Base-by-base conservation (phyloP, 1,284 basidiomycete species). In the Neolentinus lepideus region DNA sequence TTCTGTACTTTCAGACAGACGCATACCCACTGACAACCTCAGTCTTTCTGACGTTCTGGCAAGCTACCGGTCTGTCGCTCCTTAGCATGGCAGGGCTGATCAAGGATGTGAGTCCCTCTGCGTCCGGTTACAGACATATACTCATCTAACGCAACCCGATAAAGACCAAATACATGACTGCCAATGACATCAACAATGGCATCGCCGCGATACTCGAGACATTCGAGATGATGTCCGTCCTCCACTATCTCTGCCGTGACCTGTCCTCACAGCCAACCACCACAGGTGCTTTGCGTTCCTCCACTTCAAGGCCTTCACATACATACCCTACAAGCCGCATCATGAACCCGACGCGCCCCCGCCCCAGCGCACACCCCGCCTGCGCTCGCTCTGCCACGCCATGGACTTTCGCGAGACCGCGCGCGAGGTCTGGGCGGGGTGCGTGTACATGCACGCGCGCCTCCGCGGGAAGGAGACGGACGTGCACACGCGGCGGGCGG, bases 31-130 rank as follows among this genome's bases (percentile, higher is more conserved):
- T 27, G 21, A 53, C 10, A 50, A 38, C 24, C 24, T 36, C 60
- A 82, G 87, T 90, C 0, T 90, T 91, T 65, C 72, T 91, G 36
- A 89, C 85, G 12, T 91, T 92, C 64, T 91, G 88, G 89, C 88
- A 90, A 67, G 79, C 83, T 9, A 82, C 80, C 0, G 72, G 82
- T 45, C 74, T 90, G 16, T 80, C 81, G 2, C 59, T 83, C 3
- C 75, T 90, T n/a, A 77, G 75, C 38, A 74, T 79, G 68, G 73
- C 86, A 54, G 78, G 77, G 0, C 75, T 86, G 2, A 80, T 92
- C 60, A 88, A 88, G 69, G 77, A 81, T 64, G 80, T 88, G 68
- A 51, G 79, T 68, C 10, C 12, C 19, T 21, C 52, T 22, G n/a
- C n/a, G 3, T 38, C 29, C 16, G 27, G 22, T 46, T 43, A 19